Conservation (phyloP, 2,329 filamentous ascomycete species). For the Ascosphaera acerosa region DNA sequence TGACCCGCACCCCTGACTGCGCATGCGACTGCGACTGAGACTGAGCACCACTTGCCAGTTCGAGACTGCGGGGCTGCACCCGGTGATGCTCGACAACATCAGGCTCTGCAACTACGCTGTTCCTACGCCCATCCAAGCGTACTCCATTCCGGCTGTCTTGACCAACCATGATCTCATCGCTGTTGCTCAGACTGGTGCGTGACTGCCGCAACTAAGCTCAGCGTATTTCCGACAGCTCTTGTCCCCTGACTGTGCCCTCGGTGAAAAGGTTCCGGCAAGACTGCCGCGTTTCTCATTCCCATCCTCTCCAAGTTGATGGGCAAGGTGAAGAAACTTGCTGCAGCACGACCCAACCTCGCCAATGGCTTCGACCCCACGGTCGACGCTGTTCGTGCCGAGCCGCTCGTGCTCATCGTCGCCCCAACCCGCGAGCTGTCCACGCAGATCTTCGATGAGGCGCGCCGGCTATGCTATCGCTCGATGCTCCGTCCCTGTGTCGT, state of each 20-base stretch:
- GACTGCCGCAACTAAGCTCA: too few species aligned
- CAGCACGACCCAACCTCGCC: constrained; percentile 41
- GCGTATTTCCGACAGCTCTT: too few species aligned
- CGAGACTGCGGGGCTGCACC: constrained; percentile 58
- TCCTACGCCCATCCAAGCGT: constrained; percentile 74
- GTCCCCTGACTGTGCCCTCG: not conserved
- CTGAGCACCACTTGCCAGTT: constrained; percentile 26
- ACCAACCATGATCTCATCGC: constrained; percentile 61
- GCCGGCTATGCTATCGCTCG: constrained; percentile 77
- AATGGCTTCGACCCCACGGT: constrained; percentile 26
- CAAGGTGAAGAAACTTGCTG: constrained; percentile 71
- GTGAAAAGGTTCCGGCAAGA: constrained; percentile 98
- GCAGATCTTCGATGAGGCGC: constrained; percentile 84
- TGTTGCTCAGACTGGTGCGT: constrained; percentile 72
- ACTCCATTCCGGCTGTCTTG: constrained; percentile 55
- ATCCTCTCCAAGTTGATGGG: constrained; percentile 84
- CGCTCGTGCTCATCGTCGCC: constrained; percentile 59
- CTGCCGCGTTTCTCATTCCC: constrained; percentile 72
- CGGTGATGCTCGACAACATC: constrained; percentile 56
- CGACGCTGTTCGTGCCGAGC: constrained; percentile 46
- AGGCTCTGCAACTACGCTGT: constrained; percentile 40
- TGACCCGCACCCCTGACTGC: too few species aligned
- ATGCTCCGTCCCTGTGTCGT: constrained; percentile 80
- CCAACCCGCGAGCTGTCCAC: constrained; percentile 78
- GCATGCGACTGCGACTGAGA: too few species aligned